phyloP scores from a whole-genome alignment of 805 yeast species.

The Starmera dryadoides region DNA sequence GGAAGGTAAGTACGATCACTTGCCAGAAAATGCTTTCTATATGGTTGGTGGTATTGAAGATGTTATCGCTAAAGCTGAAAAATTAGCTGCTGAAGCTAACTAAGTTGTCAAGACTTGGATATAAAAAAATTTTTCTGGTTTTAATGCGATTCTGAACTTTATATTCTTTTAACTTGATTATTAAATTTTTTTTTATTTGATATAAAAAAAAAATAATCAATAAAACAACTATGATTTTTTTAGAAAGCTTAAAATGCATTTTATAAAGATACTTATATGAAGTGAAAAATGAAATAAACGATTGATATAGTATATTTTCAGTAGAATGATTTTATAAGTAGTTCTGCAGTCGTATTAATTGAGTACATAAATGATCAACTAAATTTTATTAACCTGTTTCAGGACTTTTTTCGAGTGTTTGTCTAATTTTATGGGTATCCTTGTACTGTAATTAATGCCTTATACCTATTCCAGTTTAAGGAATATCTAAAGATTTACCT shows the following conservation, averaged over 20 bases:
- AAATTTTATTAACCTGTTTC: too few relatives aligned
- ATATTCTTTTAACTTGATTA: neutral
- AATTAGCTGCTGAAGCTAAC: conserved; percentile 90
- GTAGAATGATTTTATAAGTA: too few relatives aligned
- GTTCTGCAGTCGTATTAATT: too few relatives aligned
- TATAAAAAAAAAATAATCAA: neutral
- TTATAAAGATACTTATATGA: neutral
- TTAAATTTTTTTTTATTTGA: neutral
- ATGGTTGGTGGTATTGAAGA: conserved; percentile 99
- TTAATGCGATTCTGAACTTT: neutral
- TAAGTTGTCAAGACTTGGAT: conserved; percentile 23
- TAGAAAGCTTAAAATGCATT: conserved; percentile 1
- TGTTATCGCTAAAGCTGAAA: conserved; percentile 97
- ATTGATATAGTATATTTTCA: neutral
- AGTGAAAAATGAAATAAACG: conserved; percentile 1
- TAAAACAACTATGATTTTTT: too few relatives aligned
- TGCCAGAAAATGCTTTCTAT: conserved; percentile 99
- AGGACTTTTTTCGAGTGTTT: too few relatives aligned
- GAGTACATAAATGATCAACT: too few relatives aligned
- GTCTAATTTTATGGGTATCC: too few relatives aligned
- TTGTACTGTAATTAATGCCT: too few relatives aligned
- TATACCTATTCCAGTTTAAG: too few relatives aligned
- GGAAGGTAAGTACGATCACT: conserved; percentile 97
- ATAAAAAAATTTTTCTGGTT: too few relatives aligned
- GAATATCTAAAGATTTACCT: too few relatives aligned